phyloP scores from a whole-genome alignment of 2,329 filamentous ascomycete species.

The Paracamarosporium sp. region DNA sequence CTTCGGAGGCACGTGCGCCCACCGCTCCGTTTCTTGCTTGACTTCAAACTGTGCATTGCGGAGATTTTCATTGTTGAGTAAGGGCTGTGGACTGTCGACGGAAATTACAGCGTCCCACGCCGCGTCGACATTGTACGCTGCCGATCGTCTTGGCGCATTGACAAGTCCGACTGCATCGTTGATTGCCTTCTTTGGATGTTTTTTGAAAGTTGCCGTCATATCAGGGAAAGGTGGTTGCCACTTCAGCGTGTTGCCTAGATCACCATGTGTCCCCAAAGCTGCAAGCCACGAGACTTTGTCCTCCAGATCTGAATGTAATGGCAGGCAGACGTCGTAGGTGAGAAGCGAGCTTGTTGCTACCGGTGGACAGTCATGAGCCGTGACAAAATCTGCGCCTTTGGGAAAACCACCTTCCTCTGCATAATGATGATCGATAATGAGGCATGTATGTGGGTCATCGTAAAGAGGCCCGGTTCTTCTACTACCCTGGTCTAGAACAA shows the following conservation, averaged over 20 bases:
- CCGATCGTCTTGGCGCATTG: conserved; percentile 70
- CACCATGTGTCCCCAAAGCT: conserved; percentile 70
- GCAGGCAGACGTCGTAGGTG: conserved; percentile 68
- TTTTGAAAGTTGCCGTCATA: conserved; percentile 67
- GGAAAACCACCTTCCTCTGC: conserved; percentile 65
- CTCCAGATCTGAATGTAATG: conserved; percentile 60
- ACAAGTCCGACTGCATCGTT: conserved; percentile 69
- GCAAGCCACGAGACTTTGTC: conserved; percentile 66
- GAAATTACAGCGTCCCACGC: conserved; percentile 66
- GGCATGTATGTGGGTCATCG: conserved; percentile 55
- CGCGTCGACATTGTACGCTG: conserved; percentile 64
- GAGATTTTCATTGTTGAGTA: conserved; percentile 59
- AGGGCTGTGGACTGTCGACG: conserved; percentile 58
- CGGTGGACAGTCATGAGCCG: conserved; percentile 68
- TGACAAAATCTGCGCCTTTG: conserved; percentile 60
- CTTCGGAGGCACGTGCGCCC: conserved; percentile 67
- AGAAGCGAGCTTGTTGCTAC: conserved; percentile 70
- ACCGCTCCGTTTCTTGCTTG: conserved; percentile 66
- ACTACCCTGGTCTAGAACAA: conserved; percentile 72
- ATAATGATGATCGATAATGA: conserved; percentile 72
- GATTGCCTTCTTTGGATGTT: conserved; percentile 66
- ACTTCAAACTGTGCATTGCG: conserved; percentile 65
- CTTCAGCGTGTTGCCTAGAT: conserved; percentile 69
- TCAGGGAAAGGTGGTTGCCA: conserved; percentile 72
- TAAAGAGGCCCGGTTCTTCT: conserved; percentile 62